Evolutionary conservation across 768 basidiomycete species (phyloP).

Genomic region (Suillus subaureus): DNA sequence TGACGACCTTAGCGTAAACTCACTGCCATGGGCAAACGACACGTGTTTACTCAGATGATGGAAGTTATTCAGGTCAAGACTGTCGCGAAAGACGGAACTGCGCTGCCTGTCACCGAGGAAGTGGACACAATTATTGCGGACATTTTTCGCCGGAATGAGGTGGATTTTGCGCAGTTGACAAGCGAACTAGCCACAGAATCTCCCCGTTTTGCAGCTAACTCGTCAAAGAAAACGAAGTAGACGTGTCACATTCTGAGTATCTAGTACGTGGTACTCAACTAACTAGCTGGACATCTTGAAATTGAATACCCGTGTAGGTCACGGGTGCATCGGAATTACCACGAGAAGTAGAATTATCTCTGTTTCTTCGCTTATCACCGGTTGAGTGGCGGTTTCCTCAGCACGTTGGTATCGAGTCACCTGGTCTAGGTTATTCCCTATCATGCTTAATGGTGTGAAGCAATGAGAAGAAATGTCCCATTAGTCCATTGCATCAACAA

Average conservation of each 20-base stretch:
- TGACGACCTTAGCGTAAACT: slow-evolving; percentile 25
- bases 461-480: not conserved
- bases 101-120: slow-evolving; percentile 30
- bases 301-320: not conserved
- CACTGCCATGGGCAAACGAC: slow-evolving; percentile 30
- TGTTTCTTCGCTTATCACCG: not conserved
- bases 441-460: not conserved
- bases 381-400: not conserved
- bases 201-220: slow-evolving; percentile 22
- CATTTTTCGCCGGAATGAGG: slow-evolving; percentile 32
- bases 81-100: slow-evolving; percentile 23
- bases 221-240: slow-evolving; percentile 27
- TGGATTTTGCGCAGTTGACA: slow-evolving; percentile 34
- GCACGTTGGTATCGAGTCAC: not conserved
- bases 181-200: slow-evolving; percentile 22
- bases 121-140: slow-evolving; percentile 34
- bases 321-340: not conserved
- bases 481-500: not conserved
- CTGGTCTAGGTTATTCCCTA: not conserved
- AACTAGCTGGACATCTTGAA: not conserved
- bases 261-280: not conserved
- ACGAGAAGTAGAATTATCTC: not conserved
- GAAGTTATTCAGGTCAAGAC: slow-evolving; percentile 36
- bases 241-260: not conserved
- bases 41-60: slow-evolving; percentile 36